phyloP scores from a whole-genome alignment of 1,284 basidiomycete genomes.

The Boletus semigastroideus region DNA sequence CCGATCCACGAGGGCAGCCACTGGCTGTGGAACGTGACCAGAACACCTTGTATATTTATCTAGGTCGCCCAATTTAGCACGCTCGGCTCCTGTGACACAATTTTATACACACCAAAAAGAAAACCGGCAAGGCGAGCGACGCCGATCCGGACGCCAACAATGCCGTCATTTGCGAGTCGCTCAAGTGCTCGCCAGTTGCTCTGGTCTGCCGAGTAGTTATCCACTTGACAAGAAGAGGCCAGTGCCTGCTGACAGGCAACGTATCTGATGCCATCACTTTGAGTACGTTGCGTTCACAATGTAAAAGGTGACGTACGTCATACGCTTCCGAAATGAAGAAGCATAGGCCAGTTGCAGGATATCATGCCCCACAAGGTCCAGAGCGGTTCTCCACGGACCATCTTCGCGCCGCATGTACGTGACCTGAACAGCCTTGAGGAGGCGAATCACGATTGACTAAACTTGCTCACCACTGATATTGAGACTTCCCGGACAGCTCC shows the following conservation, averaged over 20 bases:
- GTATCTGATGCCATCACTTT: constrained; percentile 42
- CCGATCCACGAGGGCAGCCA: constrained; percentile 40
- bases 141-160: constrained; percentile 87
- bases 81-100: neutral
- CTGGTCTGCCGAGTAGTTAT: constrained; percentile 51
- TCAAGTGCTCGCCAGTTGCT: constrained; percentile 54
- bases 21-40: constrained; percentile 22
- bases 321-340: constrained; percentile 63
- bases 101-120: constrained; percentile 48
- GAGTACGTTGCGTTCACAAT: constrained; percentile 10
- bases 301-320: constrained; percentile 56
- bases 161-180: constrained; percentile 62
- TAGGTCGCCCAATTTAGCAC: constrained; percentile 14
- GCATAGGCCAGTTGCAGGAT: constrained; percentile 57
- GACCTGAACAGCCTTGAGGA: constrained; percentile 19
- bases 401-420: constrained; percentile 24
- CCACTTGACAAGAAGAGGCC: constrained; percentile 40
- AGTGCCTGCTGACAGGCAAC: constrained; percentile 73
- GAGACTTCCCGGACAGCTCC: constrained; percentile 84
- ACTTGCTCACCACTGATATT: constrained; percentile 40
- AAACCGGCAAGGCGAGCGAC: constrained; percentile 68
- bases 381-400: constrained; percentile 26
- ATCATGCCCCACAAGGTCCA: constrained; percentile 47
- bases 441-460: constrained; percentile 1
- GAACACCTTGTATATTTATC: constrained; percentile 27